Conservation (phyloP, 2,329 filamentous ascomycete genomes). For the Cercospora beticola region DNA sequence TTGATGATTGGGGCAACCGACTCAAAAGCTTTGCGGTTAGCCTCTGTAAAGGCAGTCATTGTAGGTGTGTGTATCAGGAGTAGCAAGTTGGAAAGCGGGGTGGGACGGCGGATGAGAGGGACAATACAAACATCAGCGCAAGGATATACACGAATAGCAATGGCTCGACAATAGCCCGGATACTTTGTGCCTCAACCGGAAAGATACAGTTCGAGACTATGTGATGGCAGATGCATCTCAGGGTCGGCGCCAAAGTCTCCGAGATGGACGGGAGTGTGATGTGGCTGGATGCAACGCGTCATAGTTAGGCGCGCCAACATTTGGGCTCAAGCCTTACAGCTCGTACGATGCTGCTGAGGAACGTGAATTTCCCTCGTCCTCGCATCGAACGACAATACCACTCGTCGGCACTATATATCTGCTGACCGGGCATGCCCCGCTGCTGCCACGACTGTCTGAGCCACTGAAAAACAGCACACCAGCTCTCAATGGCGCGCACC, state of each 20-base stretch:
- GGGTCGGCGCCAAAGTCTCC: background rate
- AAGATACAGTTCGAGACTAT: background rate
- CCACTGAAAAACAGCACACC: background rate
- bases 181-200: background rate
- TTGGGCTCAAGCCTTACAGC: background rate
- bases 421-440: background rate
- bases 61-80: background rate
- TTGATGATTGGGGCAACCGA: slow-evolving; percentile 14
- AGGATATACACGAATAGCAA: background rate
- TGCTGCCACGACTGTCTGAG: background rate
- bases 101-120: background rate
- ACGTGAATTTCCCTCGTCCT: background rate
- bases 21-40: slow-evolving; percentile 39
- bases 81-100: background rate
- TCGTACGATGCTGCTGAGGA: background rate
- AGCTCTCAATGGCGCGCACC: slow-evolving; percentile 12
- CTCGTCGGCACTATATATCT: background rate
- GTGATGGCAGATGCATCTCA: background rate
- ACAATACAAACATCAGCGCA: background rate
- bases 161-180: background rate
- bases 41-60: slow-evolving; percentile 39
- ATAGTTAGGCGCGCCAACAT: background rate
- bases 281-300: background rate
- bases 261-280: background rate
- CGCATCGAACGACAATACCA: background rate